Evolutionary conservation across 331 rosid species (phyloP).

Genomic region (Stylosanthes scabra): DNA sequence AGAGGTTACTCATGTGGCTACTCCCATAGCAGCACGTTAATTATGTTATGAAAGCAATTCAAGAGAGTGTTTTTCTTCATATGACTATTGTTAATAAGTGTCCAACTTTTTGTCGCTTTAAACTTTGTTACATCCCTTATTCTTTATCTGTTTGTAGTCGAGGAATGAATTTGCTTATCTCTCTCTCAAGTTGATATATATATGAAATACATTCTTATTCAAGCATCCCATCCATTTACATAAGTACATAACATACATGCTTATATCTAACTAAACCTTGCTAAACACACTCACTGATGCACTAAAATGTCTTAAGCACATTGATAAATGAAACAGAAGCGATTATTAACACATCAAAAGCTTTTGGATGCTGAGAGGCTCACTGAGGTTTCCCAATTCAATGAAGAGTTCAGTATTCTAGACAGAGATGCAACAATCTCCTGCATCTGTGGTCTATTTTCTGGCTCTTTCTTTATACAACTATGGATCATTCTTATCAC

Average conservation of each 20-base stretch:
- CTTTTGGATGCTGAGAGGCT: constrained; percentile 30
- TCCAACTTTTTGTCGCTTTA: constrained; percentile 10
- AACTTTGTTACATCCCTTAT: constrained; percentile 8
- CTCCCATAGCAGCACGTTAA: constrained; percentile 46
- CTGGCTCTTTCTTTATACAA: constrained; percentile 70
- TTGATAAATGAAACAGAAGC: constrained; percentile 1
- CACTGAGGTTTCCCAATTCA: constrained; percentile 62
- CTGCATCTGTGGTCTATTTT: constrained; percentile 65
- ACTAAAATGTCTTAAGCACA: not conserved
- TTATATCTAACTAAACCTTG: not conserved
- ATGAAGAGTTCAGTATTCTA: constrained; percentile 62
- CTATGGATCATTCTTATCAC: constrained; percentile 49
- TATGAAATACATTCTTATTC: not conserved
- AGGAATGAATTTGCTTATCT: constrained; percentile 32
- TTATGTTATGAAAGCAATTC: constrained; percentile 29
- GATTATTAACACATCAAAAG: constrained; percentile 12
- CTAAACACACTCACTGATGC: not conserved
- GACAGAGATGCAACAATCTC: constrained; percentile 70
- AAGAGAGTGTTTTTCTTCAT: constrained; percentile 13
- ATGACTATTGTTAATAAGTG: not conserved
- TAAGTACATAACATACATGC: not conserved
- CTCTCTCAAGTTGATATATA: no score
- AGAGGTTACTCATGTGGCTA: not conserved
- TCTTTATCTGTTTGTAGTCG: constrained; percentile 8
- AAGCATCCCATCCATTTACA: constrained; percentile 1